Base-by-base conservation (phyloP, 306 rosid genomes). In the Pyrus pyrifolia region DNA sequence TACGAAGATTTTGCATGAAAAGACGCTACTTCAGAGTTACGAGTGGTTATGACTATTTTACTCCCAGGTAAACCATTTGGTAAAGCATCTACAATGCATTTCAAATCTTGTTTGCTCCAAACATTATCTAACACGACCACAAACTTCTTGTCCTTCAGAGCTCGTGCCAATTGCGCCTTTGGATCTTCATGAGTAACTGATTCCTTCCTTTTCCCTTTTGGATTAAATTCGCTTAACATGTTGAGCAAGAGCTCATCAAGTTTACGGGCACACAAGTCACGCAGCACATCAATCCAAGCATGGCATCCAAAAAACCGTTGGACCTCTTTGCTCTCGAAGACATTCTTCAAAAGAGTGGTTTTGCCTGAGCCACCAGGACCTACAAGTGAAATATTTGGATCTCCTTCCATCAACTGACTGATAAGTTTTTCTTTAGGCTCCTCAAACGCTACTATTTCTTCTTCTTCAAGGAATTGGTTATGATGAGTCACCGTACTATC, bases 51-150 rank as follows among this genome's bases (percentile, higher is more conserved):
- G 45, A 75, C 4, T 21, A 75, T 19, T 65, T 65, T 75, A 49
- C 79, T 75, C 71, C 79, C 72, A 15, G 23, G 64, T n/a, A 45
- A 51, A 11, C 40, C 79, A 29, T 30, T 33, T n/a, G 72, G 79
- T 8, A 75, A 3, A 45, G 8, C 33, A 64, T 65, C 2, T 49
- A 55, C 11, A 22, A 65, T 30, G 22, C 2, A 0, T 7, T 51
- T 27, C 31, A 31, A 8, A 51, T 51, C 64, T 49, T 14, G 4
- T 33, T 4, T 49, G 17, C 19, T 65, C 63, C 78, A 45, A 10
- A 75, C 45, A 52, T 75, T 75, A 49, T 75, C 78, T 8, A 75
- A 46, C 8, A 49, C 46, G n/a, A 64, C 14, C 71, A 64, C 5
- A 75, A 25, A 74, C 58, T 12, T 62, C 69, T 45, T 49, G 5